A percentile compares a stretch with the other conserved stretches of the same genome.
Conservation (phyloP, 116 monocot species). For the Phalaenopsis hybrid region DNA sequence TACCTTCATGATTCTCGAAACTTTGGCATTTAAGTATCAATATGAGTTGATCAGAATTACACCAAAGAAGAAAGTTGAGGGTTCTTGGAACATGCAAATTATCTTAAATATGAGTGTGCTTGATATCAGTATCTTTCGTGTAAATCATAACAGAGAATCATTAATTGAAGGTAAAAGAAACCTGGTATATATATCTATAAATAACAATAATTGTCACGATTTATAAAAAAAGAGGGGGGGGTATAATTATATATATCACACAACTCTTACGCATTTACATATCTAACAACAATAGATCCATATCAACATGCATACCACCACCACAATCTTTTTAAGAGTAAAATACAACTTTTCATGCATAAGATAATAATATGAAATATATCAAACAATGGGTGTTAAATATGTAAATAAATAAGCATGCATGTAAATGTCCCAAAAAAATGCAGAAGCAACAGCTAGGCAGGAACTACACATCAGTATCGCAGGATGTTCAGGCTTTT, state of each 20-base stretch:
- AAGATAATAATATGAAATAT: too few species aligned
- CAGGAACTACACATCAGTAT: not conserved
- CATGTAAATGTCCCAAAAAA: too few species aligned
- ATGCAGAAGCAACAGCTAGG: not conserved
- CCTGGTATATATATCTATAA: not conserved
- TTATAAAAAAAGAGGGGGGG: too few species aligned
- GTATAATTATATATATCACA: too few species aligned
- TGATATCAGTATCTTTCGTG: not conserved
- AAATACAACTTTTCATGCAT: too few species aligned
- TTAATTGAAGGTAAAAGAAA: not conserved
- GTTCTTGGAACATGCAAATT: not conserved
- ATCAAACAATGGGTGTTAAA: too few species aligned
- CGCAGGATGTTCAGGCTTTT: not conserved
- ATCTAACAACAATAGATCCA: too few species aligned
- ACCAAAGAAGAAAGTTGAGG: not conserved
- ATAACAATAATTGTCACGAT: not conserved
- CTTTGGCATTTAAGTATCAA: not conserved
- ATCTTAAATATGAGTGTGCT: too few species aligned
- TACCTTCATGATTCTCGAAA: not conserved
- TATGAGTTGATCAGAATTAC: not conserved
- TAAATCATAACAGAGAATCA: not conserved
- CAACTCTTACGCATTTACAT: too few species aligned
- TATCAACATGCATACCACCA: too few species aligned
- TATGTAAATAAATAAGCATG: too few species aligned
- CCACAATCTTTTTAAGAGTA: too few species aligned